These are phyloP conservation scores for Trifolium fragiferum DNA, from an alignment of 306 rosid species.

Conservation along the genomic window DNA sequence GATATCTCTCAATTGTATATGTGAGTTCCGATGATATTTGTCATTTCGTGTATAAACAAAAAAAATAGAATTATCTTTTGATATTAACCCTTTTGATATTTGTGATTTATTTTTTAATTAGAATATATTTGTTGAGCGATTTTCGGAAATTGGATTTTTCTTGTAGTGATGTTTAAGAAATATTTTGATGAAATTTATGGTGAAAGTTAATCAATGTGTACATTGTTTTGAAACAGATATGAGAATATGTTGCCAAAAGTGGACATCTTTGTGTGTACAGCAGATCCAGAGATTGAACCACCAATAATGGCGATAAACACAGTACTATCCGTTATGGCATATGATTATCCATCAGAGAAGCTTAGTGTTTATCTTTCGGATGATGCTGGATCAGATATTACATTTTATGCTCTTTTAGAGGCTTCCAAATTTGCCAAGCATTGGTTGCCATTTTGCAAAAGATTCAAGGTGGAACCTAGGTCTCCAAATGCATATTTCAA, in stretches of 20 bases:
- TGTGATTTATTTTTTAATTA: too few species aligned
- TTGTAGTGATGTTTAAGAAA: too few species aligned
- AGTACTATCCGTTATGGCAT: constrained; percentile 71
- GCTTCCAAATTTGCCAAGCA: constrained; percentile 70
- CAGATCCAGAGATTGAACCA: constrained; percentile 73
- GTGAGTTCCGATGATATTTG: too few species aligned
- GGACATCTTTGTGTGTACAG: constrained; percentile 81
- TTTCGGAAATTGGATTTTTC: too few species aligned
- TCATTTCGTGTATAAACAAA: too few species aligned
- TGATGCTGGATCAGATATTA: constrained; percentile 68
- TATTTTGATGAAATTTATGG: background rate
- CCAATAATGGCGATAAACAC: constrained; percentile 74
- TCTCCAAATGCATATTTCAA: constrained; percentile 72
- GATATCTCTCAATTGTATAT: too few species aligned
- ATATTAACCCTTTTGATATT: too few species aligned
- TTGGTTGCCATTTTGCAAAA: constrained; percentile 81
- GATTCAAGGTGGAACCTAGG: constrained; percentile 61
- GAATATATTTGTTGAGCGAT: too few species aligned
- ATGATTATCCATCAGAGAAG: constrained; percentile 72
- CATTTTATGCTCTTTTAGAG: constrained; percentile 65
- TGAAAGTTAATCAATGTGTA: background rate
- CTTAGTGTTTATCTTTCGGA: constrained; percentile 75
- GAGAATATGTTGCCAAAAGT: constrained; percentile 58
- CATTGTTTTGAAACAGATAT: constrained; percentile 43
- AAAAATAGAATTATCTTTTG: too few species aligned